Conservation (phyloP, 2,329 filamentous ascomycete genomes). For the Penicillium sp. region DNA sequence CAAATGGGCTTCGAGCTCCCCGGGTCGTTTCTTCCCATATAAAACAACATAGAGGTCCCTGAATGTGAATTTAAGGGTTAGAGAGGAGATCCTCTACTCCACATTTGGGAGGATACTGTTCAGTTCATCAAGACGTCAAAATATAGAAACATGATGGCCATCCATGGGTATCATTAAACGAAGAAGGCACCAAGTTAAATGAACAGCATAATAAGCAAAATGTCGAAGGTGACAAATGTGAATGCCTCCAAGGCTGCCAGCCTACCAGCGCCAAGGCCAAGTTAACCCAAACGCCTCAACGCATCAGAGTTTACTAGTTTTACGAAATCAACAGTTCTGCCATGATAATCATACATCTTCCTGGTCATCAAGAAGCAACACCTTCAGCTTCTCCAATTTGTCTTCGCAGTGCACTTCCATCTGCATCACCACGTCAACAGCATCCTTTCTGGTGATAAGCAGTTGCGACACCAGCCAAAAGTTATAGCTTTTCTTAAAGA, state of each 20-base stretch:
- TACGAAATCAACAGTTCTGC: background rate
- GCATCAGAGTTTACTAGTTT: background rate
- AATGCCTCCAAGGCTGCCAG: background rate
- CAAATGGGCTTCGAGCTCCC: background rate
- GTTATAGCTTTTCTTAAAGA: constrained; percentile 43
- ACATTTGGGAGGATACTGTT: no score
- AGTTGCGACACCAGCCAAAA: constrained; percentile 45
- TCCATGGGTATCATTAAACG: background rate
- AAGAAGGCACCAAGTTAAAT: background rate
- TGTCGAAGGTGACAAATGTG: background rate
- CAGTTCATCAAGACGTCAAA: background rate
- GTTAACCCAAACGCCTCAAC: background rate
- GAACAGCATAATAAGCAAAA: background rate
- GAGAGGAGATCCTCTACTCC: no score
- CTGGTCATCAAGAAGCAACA: constrained; percentile 37
- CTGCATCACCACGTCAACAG: constrained; percentile 43
- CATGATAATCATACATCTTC: constrained; percentile 4
- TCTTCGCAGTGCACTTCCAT: constrained; percentile 47
- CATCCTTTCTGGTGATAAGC: constrained; percentile 42
- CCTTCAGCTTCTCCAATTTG: constrained; percentile 42
- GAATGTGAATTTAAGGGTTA: no score
- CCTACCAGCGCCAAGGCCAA: background rate
- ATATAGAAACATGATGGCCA: background rate
- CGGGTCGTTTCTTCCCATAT: background rate
- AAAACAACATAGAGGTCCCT: no score